These are phyloP conservation scores for Rosa multiflora DNA, from an alignment of 306 rosid species.

Conservation along the genomic window DNA sequence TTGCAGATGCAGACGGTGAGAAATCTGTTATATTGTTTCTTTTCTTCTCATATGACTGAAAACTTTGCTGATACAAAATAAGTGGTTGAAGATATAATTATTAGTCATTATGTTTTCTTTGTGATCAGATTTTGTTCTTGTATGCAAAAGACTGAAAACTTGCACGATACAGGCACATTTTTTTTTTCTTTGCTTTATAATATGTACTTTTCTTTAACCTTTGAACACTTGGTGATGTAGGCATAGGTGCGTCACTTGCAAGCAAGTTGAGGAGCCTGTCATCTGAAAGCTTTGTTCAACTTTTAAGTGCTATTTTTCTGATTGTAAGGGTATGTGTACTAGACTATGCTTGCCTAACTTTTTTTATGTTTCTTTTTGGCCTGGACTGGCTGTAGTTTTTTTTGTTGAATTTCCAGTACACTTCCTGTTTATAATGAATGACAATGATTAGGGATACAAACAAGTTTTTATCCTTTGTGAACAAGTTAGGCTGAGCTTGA, in stretches of 20 bases:
- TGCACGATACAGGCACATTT: neutral
- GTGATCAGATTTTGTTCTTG: neutral
- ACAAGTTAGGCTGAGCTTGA: slow-evolving; percentile 7
- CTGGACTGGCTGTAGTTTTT: neutral
- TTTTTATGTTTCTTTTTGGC: neutral
- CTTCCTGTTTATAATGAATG: neutral
- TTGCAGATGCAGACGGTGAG: slow-evolving; percentile 86
- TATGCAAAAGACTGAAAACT: neutral
- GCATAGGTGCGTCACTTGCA: slow-evolving; percentile 96
- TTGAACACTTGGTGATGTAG: slow-evolving; percentile 42
- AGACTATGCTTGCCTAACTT: slow-evolving; percentile 30
- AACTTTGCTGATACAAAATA: neutral
- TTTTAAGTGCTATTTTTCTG: slow-evolving; percentile 79
- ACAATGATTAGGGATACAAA: neutral
- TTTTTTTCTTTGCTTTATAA: slow-evolving; percentile 19
- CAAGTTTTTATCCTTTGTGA: neutral
- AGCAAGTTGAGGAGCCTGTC: slow-evolving; percentile 95
- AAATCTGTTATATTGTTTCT: slow-evolving; percentile 31
- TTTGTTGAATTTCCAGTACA: neutral
- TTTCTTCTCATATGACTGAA: slow-evolving; percentile 6
- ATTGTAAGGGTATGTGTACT: slow-evolving; percentile 87
- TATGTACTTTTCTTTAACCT: slow-evolving; percentile 14
- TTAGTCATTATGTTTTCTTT: neutral
- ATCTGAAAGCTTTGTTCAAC: slow-evolving; percentile 97
- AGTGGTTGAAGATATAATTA: neutral